Base-by-base conservation (phyloP, 2,329 filamentous ascomycete genomes). In the Pestalotiopsis sp. region DNA sequence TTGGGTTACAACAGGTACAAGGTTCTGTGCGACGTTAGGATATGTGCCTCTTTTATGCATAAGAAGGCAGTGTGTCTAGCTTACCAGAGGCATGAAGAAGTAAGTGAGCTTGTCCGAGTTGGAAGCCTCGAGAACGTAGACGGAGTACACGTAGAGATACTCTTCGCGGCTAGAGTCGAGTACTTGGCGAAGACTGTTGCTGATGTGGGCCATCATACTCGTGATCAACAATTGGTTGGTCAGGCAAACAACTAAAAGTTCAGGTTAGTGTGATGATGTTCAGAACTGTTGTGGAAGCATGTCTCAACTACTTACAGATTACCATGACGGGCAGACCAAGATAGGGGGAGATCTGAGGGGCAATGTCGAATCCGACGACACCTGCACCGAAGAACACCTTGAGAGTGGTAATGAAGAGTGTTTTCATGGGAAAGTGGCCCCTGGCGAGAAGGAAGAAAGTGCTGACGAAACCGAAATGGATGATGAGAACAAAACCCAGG, bases 141-240 rank as follows among this genome's bases (percentile, higher is more conserved):
- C 60, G 12, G 60, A 63, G n/a, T 63, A 63, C 31, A 63, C 60
- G 12, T 63, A 63, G 6, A 63, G 36, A 63, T 63, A 63, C 31
- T 63, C 60, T 38, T 63, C 60, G 17, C 60, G 60, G n/a, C 31
- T 41, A 23, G 60, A 63, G 60, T 63, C 60, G 38, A 63, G 60
- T 39, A 63, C 60, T 20, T 39, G 27, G 4, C 60, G 60, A 13
- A 63, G 38, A 38, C 60, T 63, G 36, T 63, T 63, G 60, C 60
- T 63, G 60, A 63, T 63, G n/a, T 63, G 60, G 11, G 60, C 60
- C 60, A 63, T 63, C 60, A 63, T 63, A 41, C 31, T 39, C 20
- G 60, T 63, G 60, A 63, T 63, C n/a, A 63, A 38, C 31, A 63
- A 41, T 41, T 63, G 60, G 36, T 63, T 63, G 27, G 60, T 63